Base-by-base conservation (phyloP, 2,329 filamentous ascomycete genomes). In the Xylariaceae sp. region DNA sequence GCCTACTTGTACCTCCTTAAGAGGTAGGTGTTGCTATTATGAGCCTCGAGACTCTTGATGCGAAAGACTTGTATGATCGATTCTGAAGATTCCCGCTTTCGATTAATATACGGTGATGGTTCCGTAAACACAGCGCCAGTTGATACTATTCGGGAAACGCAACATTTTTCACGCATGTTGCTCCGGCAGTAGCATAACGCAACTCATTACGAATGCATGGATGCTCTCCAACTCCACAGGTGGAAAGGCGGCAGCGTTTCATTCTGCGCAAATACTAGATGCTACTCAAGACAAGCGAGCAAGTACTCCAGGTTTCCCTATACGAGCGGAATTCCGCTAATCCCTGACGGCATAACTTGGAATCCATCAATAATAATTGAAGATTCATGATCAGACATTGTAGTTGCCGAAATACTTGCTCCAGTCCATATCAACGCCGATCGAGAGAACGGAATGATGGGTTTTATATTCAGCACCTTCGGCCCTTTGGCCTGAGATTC, bases 361-460 rank as follows among this genome's bases (percentile, higher is more conserved):
- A 63, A 58, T 58, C 61, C 61, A 56, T 63, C 61, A 61, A 61
- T 62, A 17, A 60, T 15, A 58, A 45, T 34, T 23, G n/a, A 13
- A 17, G 47, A 39, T n/a, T 10, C 3, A 15, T 15, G 34, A 15
- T 10, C 3, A 39, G 37, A 53, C 13, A n/a, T 2, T 13, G 4
- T 39, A 8, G 7, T 2, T 49, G 17, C 11, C 10, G 23, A 10
- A 49, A 3, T 2, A 11, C 17, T 11, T 23, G 17, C 9, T 8
- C 7, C 47, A 23, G 30, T 23, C 7, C 47, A 2, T 18, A 49
- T 17, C 5, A 49, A 17, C 10, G 23, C 17, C 6, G 11, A 9
- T 17, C 17, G 8, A 9, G 17, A 49, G 47, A 47, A 13, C 17
- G 15, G 11, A 10, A 13, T 1, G 3, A 49, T 48, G 18, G 23